Evolutionary conservation across 1,139 yeast species (phyloP).

Genomic region (Barnettozyma hawaiiensis): DNA sequence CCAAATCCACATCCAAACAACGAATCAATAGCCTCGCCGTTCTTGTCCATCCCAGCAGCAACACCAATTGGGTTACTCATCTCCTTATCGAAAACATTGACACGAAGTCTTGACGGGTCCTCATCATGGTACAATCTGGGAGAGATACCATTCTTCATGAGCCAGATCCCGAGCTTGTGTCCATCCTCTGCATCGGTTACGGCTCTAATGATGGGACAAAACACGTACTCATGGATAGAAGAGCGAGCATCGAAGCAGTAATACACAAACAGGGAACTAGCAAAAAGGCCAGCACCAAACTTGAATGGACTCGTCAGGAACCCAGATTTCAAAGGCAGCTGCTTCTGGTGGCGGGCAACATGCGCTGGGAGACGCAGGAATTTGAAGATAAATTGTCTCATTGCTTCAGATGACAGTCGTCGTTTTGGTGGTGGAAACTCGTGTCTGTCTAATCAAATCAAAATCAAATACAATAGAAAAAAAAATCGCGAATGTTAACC

Average conservation of each 20-base stretch:
- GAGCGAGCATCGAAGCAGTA: slow-evolving; percentile 74
- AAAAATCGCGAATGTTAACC: too few relatives aligned
- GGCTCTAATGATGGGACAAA: slow-evolving; percentile 72
- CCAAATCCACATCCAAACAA: slow-evolving; percentile 76
- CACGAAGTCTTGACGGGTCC: slow-evolving; percentile 50
- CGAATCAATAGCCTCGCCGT: slow-evolving; percentile 89
- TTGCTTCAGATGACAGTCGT: too few relatives aligned
- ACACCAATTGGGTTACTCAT: slow-evolving; percentile 79
- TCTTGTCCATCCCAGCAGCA: slow-evolving; percentile 95
- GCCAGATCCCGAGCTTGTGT: slow-evolving; percentile 67
- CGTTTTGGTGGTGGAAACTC: too few relatives aligned
- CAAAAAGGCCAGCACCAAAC: slow-evolving; percentile 30
- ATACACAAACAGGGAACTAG: slow-evolving; percentile 34
- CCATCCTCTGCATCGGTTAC: slow-evolving; percentile 79
- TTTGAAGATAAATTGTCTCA: neutral
- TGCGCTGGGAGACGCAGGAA: slow-evolving; percentile 6
- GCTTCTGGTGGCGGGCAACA: neutral
- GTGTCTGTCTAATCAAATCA: too few relatives aligned
- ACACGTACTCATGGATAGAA: slow-evolving; percentile 70
- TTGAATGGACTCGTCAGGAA: slow-evolving; percentile 22
- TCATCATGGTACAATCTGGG: slow-evolving; percentile 56
- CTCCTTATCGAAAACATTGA: slow-evolving; percentile 56
- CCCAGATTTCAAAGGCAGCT: slow-evolving; percentile 18
- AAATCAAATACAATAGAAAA: too few relatives aligned
- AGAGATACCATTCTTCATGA: slow-evolving; percentile 62